phyloP scores from a whole-genome alignment of 495 filamentous ascomycete genomes.

The Extremus antarcticus region DNA sequence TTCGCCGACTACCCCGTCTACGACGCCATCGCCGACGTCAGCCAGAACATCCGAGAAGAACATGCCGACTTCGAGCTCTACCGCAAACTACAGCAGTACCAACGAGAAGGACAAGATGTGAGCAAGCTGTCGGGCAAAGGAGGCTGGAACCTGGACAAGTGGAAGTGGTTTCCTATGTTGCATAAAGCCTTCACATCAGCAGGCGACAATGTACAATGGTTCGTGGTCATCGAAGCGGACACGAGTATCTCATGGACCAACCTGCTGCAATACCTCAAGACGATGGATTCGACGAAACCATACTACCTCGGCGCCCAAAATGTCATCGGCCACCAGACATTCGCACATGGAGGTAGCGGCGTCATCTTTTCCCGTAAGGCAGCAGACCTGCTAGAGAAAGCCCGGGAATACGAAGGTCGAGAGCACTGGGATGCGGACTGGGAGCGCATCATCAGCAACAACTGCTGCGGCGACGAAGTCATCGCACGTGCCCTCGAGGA shows the following conservation, averaged over 20 bases:
- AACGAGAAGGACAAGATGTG: conserved; percentile 36
- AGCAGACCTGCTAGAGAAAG: conserved; percentile 5
- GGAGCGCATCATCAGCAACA: conserved; percentile 43
- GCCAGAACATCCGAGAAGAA: conserved; percentile 26
- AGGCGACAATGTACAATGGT: conserved; percentile 19
- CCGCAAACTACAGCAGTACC: conserved; percentile 35
- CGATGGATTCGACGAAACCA: conserved; percentile 12
- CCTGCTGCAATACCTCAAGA: conserved; percentile 16
- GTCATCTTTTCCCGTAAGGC: conserved; percentile 14
- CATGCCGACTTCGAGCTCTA: conserved; percentile 44
- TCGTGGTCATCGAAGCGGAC: conserved; percentile 22
- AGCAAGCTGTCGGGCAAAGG: conserved; percentile 29
- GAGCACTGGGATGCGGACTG: conserved; percentile 36
- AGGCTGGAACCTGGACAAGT: conserved; percentile 49
- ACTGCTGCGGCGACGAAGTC: conserved; percentile 62
- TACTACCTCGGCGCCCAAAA: conserved; percentile 20
- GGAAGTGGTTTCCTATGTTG: conserved; percentile 49
- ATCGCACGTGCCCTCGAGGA: conserved; percentile 49
- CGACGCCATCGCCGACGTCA: conserved; percentile 39
- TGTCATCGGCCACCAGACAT: conserved; percentile 15
- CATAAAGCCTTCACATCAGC: conserved; percentile 34
- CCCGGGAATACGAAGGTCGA: conserved; percentile 2
- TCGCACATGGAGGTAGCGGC: conserved; percentile 23
- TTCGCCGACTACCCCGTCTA: conserved; percentile 39
- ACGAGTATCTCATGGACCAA: conserved; percentile 21